These are phyloP conservation scores for Andrographis paniculata DNA, from an alignment of 305 asterid genomes.

Conservation along the genomic window DNA sequence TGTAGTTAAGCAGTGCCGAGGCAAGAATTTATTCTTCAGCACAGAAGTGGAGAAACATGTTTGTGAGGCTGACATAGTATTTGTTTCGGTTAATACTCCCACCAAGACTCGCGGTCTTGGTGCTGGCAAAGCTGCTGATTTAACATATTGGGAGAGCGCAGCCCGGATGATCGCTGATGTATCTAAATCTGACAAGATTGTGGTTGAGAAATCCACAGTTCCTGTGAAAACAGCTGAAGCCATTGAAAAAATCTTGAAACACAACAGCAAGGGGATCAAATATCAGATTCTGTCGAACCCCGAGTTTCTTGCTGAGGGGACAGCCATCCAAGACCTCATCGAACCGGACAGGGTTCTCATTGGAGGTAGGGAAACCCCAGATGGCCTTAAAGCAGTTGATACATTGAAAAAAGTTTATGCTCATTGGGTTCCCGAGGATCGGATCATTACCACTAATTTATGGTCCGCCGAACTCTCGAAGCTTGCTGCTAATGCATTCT, in stretches of 20 bases:
- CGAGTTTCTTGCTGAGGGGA: slow-evolving; percentile 77
- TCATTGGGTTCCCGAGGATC: slow-evolving; percentile 68
- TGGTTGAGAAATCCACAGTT: slow-evolving; percentile 76
- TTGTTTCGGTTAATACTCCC: slow-evolving; percentile 77
- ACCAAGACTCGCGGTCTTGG: slow-evolving; percentile 83
- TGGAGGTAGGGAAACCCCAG: slow-evolving; percentile 78
- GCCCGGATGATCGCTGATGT: slow-evolving; percentile 87
- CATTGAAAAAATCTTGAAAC: slow-evolving; percentile 67
- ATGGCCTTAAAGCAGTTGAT: slow-evolving; percentile 56
- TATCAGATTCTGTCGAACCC: slow-evolving; percentile 78
- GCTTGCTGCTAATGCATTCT: slow-evolving; percentile 75
- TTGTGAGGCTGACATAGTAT: slow-evolving; percentile 64
- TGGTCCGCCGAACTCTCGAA: slow-evolving; percentile 89
- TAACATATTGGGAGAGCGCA: slow-evolving; percentile 83
- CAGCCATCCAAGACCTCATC: slow-evolving; percentile 62
- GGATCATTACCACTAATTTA: slow-evolving; percentile 59
- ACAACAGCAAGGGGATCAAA: slow-evolving; percentile 78
- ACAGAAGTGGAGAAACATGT: slow-evolving; percentile 77
- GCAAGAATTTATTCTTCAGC: slow-evolving; percentile 78
- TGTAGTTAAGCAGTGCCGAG: slow-evolving; percentile 86
- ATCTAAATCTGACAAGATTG: slow-evolving; percentile 65
- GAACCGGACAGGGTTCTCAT: slow-evolving; percentile 75
- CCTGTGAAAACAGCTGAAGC: slow-evolving; percentile 92
- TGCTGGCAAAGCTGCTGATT: slow-evolving; percentile 31
- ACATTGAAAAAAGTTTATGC: slow-evolving; percentile 54